Percentiles rank a stretch among this genome's conserved stretches.
Evolutionary conservation across 306 rosid genomes (phyloP).

Genomic region (Canavalia ensiformis): DNA sequence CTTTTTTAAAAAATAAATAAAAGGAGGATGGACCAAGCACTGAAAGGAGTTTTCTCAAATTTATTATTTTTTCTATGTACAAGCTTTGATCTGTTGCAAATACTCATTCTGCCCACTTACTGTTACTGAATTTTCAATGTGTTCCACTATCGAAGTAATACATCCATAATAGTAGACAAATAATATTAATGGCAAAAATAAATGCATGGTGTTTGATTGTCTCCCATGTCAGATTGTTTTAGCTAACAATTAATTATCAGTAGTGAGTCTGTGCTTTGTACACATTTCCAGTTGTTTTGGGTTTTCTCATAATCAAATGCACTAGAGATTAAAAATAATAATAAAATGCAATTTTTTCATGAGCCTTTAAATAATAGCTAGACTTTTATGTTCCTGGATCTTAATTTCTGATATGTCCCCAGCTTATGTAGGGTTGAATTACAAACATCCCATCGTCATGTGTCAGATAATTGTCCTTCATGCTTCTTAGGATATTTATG

Average conservation of each 20-base stretch:
- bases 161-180: neutral
- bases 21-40: neutral
- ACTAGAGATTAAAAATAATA: neutral
- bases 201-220: neutral
- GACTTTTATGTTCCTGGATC: conserved; percentile 38
- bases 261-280: neutral
- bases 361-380: neutral
- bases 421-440: conserved; percentile 79
- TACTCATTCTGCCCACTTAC: neutral
- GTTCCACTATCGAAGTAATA: neutral
- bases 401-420: conserved; percentile 73
- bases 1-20: conserved; percentile 4
- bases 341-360: neutral
- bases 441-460: conserved; percentile 62
- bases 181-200: neutral
- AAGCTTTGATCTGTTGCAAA: neutral
- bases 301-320: conserved; percentile 2
- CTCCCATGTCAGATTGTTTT: conserved; percentile 5
- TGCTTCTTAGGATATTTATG: conserved; percentile 78
- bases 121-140: neutral
- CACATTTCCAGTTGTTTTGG: neutral
- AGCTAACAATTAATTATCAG: neutral
- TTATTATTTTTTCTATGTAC: neutral
- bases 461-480: conserved; percentile 81
- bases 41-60: conserved; percentile 2